These are phyloP conservation scores for Myriosclerotinia scirpicola DNA, from an alignment of 2,329 filamentous ascomycete genomes.

Conservation along the genomic window DNA sequence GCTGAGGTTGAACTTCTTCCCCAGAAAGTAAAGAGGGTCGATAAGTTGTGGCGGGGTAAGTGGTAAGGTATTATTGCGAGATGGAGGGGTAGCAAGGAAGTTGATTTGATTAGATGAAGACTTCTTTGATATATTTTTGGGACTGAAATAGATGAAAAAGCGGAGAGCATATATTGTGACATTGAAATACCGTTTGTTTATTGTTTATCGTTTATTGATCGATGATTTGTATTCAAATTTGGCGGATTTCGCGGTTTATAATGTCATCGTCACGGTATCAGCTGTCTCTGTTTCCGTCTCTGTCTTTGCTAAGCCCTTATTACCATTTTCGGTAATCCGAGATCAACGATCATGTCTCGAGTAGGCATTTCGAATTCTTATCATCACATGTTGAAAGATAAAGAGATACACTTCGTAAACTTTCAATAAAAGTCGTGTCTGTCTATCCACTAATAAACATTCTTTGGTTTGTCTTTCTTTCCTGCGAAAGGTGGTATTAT, in stretches of 20 bases:
- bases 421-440: background rate
- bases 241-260: constrained; percentile 1
- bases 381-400: constrained; percentile 18
- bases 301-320: too few species aligned
- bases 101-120: background rate
- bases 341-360: background rate
- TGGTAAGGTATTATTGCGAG: background rate
- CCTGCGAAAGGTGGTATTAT: background rate
- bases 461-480: background rate
- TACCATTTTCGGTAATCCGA: background rate
- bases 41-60: constrained; percentile 2
- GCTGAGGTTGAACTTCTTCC: background rate
- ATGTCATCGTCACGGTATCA: constrained; percentile 3
- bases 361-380: constrained; percentile 4
- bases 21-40: background rate
- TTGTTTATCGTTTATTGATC: background rate
- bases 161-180: constrained; percentile 2
- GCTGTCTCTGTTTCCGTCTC: too few species aligned
- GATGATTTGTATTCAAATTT: background rate
- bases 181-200: too few species aligned
- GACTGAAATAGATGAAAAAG: background rate
- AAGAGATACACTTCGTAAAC: background rate
- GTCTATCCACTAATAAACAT: too few species aligned
- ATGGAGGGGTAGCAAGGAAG: constrained; percentile 14
- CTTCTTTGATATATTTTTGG: background rate